Base-by-base conservation (phyloP, 2,329 filamentous ascomycete species). In the Alternaria arborescens region DNA sequence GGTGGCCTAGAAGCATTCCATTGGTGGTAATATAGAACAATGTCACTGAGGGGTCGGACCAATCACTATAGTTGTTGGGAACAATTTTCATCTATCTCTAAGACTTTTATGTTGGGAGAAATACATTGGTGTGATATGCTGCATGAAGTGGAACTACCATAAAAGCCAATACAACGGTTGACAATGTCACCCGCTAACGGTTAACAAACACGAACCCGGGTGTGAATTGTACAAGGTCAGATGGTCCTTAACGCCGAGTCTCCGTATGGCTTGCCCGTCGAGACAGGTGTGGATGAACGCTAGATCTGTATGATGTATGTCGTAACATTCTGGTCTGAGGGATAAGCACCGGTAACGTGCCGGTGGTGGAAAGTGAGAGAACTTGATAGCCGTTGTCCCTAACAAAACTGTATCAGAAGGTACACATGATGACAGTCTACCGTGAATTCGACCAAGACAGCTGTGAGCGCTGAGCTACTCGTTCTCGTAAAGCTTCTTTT, bases 401-500 rank as follows among this genome's bases (percentile, higher is more conserved):
- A 14, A n/a, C 18, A 22, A 16, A n/a, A 3, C 40, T 8, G 12
- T n/a, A 34, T n/a, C 26, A n/a, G 6, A 26, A 53, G 16, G 41
- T 26, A 44, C 20, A 55, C 3, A 4, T 22, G 20, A 38, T 24
- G 38, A 42, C 20, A 43, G 26, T 41, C 28, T 52, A 11, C n/a
- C 24, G 34, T 18, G 14, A 50, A 30, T 14, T 50, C 20, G 20
- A 24, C 10, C 22, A 4, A 42, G 46, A 22, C 14, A 36, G 16
- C 30, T 14, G 10, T 11, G 12, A 24, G 20, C 34, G 11, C 14
- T 6, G 8, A 12, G 46, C 36, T 57, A 65, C 10, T 65, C 52
- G 26, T 61, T 61, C 30, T 66, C 63, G 40, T 80, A 81, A 3
- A 81, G 61, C 66, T 75, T 80, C 59, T 72, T 71, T 61, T 74